Percentiles rank a stretch among this genome's conserved stretches.
Conservation (phyloP, 1,139 yeast genomes). For the Entelexis sorbosivorans region DNA sequence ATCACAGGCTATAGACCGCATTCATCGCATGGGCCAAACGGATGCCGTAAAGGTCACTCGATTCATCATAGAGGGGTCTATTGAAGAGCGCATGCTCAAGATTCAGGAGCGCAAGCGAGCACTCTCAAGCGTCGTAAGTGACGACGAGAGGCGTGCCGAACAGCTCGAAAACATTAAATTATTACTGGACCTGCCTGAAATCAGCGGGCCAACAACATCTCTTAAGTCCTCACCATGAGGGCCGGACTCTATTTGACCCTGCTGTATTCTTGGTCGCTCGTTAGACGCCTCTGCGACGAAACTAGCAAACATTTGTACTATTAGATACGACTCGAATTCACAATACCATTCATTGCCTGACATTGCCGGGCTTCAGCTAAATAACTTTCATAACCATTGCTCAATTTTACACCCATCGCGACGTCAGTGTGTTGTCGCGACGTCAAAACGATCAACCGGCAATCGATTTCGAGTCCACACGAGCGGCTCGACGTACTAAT, state of each 20-base stretch:
- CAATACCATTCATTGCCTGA: too few relatives aligned
- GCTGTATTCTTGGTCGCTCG: too few relatives aligned
- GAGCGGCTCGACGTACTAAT: too few relatives aligned
- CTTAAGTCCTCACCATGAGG: background rate
- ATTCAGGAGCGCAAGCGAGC: slow-evolving; percentile 81
- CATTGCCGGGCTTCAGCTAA: too few relatives aligned
- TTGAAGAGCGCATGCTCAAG: slow-evolving; percentile 82
- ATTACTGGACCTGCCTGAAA: slow-evolving; percentile 42
- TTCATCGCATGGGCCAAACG: slow-evolving; percentile 83
- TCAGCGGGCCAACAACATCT: background rate
- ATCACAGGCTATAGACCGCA: slow-evolving; percentile 88
- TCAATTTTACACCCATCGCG: too few relatives aligned
- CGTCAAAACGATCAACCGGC: too few relatives aligned
- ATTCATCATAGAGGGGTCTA: slow-evolving; percentile 70
- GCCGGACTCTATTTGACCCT: background rate
- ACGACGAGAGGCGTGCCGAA: slow-evolving; percentile 59
- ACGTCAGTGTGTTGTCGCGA: too few relatives aligned
- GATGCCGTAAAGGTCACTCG: slow-evolving; percentile 63
- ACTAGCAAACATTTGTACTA: too few relatives aligned
- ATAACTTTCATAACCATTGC: too few relatives aligned
- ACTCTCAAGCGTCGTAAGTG: slow-evolving; percentile 74
- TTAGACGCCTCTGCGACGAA: too few relatives aligned
- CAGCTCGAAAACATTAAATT: slow-evolving; percentile 73
- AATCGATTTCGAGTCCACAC: too few relatives aligned
- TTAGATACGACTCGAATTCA: too few relatives aligned